Percentiles rank a stretch among this genome's conserved stretches.
phyloP scores from a whole-genome alignment of 2,329 filamentous ascomycete genomes.

The Cladosporium cucumerinum region DNA sequence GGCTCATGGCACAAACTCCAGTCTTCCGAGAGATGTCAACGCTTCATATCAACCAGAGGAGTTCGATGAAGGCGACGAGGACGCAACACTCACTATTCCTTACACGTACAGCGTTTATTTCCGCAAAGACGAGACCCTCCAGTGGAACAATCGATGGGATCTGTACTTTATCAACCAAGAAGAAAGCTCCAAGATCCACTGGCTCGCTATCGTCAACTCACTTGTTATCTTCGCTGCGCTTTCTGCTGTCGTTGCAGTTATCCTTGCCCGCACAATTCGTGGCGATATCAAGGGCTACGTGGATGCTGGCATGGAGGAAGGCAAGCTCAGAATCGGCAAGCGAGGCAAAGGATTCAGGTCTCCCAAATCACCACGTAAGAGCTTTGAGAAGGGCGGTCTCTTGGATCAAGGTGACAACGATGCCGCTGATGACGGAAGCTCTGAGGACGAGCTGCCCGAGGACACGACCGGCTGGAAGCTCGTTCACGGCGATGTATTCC shows the following conservation, averaged over 20 bases:
- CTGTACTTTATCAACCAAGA: slow-evolving; percentile 86
- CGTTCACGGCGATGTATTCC: slow-evolving; percentile 83
- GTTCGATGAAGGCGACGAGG: slow-evolving; percentile 56
- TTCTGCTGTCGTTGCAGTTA: slow-evolving; percentile 75
- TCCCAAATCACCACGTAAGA: slow-evolving; percentile 42
- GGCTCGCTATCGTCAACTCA: slow-evolving; percentile 85
- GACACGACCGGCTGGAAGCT: slow-evolving; percentile 87
- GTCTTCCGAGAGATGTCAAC: slow-evolving; percentile 51
- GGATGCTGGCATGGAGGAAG: slow-evolving; percentile 64
- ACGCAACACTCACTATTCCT: slow-evolving; percentile 67
- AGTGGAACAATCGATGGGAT: slow-evolving; percentile 84
- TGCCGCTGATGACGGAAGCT: slow-evolving; percentile 52
- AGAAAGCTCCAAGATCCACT: slow-evolving; percentile 77
- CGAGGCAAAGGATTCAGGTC: slow-evolving; percentile 48
- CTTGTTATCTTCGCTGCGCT: slow-evolving; percentile 77
- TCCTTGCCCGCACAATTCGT: slow-evolving; percentile 72
- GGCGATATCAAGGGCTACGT: slow-evolving; percentile 74
- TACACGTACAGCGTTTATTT: slow-evolving; percentile 92
- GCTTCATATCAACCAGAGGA: slow-evolving; percentile 59
- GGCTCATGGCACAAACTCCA: slow-evolving; percentile 55
- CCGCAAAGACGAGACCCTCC: slow-evolving; percentile 72
- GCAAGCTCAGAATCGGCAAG: slow-evolving; percentile 54
- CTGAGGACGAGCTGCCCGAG: slow-evolving; percentile 72
- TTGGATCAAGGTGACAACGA: slow-evolving; percentile 42
- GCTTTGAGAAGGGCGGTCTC: slow-evolving; percentile 50